Percentiles rank a stretch among this genome's conserved stretches.
Conservation (phyloP, 345 rosid species). For the Citrus maxima region DNA sequence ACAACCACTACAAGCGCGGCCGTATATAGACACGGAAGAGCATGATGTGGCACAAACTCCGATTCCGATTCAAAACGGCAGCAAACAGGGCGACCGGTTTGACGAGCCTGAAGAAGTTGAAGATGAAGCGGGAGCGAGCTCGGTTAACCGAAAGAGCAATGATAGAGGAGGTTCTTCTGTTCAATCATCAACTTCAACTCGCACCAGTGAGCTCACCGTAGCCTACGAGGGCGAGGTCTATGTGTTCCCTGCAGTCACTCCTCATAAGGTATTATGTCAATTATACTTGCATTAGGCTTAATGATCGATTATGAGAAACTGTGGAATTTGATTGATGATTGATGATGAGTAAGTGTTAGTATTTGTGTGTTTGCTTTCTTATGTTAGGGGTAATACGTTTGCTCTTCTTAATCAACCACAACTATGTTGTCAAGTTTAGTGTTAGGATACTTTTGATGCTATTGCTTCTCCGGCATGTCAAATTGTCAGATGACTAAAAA, state of each 20-base stretch:
- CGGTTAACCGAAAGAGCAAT: neutral
- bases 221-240: constrained; percentile 50
- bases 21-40: constrained; percentile 3
- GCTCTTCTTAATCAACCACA: neutral
- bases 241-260: constrained; percentile 43
- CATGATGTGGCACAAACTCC: neutral
- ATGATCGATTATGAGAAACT: too few relatives aligned
- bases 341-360: neutral
- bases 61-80: neutral
- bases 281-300: neutral
- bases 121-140: neutral
- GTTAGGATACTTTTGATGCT: neutral
- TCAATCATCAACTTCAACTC: constrained; percentile 10
- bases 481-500: neutral
- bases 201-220: constrained; percentile 45
- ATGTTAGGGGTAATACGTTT: neutral
- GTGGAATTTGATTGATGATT: neutral
- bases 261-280: constrained; percentile 22
- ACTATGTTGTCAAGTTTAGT: neutral
- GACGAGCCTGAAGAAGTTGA: neutral
- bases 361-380: neutral
- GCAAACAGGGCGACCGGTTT: neutral
- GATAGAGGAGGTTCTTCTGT: neutral
- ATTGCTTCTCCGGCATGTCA: neutral
- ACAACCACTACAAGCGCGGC: constrained; percentile 18